Conservation (phyloP, 2,329 filamentous ascomycete genomes). For the Botrytis tulipae region DNA sequence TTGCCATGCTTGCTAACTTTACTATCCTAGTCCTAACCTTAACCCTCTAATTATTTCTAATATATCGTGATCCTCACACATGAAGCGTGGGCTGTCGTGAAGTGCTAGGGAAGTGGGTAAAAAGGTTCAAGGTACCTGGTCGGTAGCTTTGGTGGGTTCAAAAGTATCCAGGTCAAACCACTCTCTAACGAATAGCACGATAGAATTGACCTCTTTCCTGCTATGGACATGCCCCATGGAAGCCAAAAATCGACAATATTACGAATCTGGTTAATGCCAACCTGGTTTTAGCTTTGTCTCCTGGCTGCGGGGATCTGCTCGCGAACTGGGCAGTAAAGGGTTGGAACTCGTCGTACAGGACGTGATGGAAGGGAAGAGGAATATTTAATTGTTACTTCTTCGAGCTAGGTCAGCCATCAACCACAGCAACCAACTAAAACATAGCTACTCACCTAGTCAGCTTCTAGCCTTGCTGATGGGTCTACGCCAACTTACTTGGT, state of each 20-base stretch:
- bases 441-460: neutral
- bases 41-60: neutral
- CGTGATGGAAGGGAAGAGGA: neutral
- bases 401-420: neutral
- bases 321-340: neutral
- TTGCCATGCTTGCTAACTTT: neutral
- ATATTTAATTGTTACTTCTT: slow-evolving; percentile 1
- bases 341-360: neutral
- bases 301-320: slow-evolving; percentile 4
- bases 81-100: neutral
- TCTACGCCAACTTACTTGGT: neutral
- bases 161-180: neutral
- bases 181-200: neutral
- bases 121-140: neutral
- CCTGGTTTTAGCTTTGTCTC: neutral
- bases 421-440: slow-evolving; percentile 13
- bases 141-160: slow-evolving; percentile 8
- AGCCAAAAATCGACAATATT: neutral
- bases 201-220: neutral
- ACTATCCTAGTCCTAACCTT: neutral
- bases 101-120: neutral
- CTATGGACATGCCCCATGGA: neutral
- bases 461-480: slow-evolving; percentile 15
- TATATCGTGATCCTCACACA: neutral
- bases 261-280: neutral